A percentile compares a stretch with the other conserved stretches of the same genome.
Conservation (phyloP, 1,284 basidiomycete genomes). For the Gomphus sp. region DNA sequence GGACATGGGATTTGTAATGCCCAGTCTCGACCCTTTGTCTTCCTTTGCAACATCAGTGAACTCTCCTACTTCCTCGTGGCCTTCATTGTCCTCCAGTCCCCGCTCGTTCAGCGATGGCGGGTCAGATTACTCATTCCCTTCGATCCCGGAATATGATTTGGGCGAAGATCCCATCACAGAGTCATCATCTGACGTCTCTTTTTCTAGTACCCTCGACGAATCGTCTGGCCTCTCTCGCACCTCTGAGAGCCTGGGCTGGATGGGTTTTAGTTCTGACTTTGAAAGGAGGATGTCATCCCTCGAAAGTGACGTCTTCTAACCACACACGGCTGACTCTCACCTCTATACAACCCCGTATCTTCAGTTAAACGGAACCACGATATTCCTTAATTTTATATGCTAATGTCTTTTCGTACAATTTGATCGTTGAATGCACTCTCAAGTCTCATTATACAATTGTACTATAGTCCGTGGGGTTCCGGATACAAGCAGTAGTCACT, state of each 20-base stretch:
- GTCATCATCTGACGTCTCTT: background rate
- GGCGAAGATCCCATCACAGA: background rate
- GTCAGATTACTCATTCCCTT: constrained; percentile 12
- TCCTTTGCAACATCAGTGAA: constrained; percentile 18
- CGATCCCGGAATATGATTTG: background rate
- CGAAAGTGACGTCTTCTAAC: background rate
- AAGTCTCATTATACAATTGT: background rate
- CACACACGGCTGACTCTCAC: background rate
- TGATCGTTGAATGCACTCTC: no score
- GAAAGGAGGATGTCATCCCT: constrained; percentile 16
- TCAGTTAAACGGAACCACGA: constrained; percentile 22
- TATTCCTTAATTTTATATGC: no score
- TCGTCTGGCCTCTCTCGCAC: constrained; percentile 7
- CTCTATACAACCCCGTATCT: constrained; percentile 10
- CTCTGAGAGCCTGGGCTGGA: constrained; percentile 16
- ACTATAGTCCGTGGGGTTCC: background rate
- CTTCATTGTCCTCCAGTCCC: constrained; percentile 12
- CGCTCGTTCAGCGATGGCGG: constrained; percentile 17
- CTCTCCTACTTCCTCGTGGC: constrained; percentile 15
- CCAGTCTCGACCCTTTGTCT: constrained; percentile 59
- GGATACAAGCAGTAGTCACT: background rate
- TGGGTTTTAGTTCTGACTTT: constrained; percentile 30
- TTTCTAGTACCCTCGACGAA: background rate
- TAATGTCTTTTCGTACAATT: no score
- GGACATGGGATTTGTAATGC: constrained; percentile 47